A percentile compares a stretch with the other conserved stretches of the same genome.
Conservation (phyloP, 2,329 filamentous ascomycete genomes). For the Trichoderma citrinoviride region DNA sequence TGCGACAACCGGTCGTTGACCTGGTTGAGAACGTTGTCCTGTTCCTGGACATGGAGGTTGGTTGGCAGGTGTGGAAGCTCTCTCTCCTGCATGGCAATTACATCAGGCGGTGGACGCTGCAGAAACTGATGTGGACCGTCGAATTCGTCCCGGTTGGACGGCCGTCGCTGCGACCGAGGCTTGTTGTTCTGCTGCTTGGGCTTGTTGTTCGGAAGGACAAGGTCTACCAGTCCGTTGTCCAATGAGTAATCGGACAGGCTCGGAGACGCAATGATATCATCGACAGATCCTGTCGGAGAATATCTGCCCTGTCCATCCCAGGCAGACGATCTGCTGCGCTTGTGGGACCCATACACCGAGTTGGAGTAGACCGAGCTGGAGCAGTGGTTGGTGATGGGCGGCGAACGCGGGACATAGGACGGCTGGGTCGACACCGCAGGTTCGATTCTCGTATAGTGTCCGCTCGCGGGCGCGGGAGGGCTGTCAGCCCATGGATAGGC, state of each 20-base stretch:
- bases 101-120: slow-evolving; percentile 66
- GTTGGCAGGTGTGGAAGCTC: slow-evolving; percentile 80
- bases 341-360: slow-evolving; percentile 21
- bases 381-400: slow-evolving; percentile 41
- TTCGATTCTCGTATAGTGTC: slow-evolving; percentile 41
- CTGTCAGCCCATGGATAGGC: slow-evolving; percentile 32
- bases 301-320: slow-evolving; percentile 52
- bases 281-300: slow-evolving; percentile 57
- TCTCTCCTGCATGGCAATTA: slow-evolving; percentile 72
- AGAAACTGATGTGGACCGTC: slow-evolving; percentile 83
- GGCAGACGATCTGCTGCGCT: slow-evolving; percentile 34
- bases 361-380: slow-evolving; percentile 22
- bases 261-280: slow-evolving; percentile 57
- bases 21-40: slow-evolving; percentile 74
- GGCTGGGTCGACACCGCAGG: slow-evolving; percentile 40
- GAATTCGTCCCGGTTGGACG: slow-evolving; percentile 84
- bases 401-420: slow-evolving; percentile 43
- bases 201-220: slow-evolving; percentile 41
- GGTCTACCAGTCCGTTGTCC: slow-evolving; percentile 49
- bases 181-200: slow-evolving; percentile 47
- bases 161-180: slow-evolving; percentile 60
- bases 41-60: slow-evolving; percentile 78
- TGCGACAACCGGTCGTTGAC: slow-evolving; percentile 83
- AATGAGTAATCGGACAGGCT: slow-evolving; percentile 60
- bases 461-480: slow-evolving; percentile 30